phyloP scores from a whole-genome alignment of 805 yeast genomes.

The Yamadazyma kitorensis region DNA sequence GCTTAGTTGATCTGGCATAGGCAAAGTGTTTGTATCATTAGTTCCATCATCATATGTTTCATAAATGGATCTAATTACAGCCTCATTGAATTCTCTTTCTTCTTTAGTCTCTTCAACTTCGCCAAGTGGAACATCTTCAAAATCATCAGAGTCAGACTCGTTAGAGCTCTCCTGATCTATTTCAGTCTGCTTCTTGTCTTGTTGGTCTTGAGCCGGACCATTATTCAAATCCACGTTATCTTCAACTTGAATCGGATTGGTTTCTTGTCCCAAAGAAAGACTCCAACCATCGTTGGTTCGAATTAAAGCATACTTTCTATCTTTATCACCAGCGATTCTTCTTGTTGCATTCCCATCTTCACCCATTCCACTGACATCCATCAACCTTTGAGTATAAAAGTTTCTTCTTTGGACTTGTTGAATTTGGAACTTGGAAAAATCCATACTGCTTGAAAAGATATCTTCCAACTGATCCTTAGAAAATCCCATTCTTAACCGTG shows the following conservation, averaged over 20 bases:
- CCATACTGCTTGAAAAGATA: constrained; percentile 81
- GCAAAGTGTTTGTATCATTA: constrained; percentile 1
- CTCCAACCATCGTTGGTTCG: constrained; percentile 85
- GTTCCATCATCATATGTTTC: constrained; percentile 21
- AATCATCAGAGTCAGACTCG: constrained; percentile 26
- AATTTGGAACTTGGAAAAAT: constrained; percentile 89
- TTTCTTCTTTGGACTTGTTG: constrained; percentile 90
- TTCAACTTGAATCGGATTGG: constrained; percentile 55
- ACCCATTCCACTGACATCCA: constrained; percentile 81
- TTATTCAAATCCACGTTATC: constrained; percentile 5
- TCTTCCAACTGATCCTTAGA: constrained; percentile 81
- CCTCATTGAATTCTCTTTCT: constrained; percentile 24
- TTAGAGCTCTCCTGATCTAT: constrained; percentile 1
- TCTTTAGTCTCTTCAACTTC: constrained; percentile 23
- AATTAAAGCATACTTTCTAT: constrained; percentile 69
- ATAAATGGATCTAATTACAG: constrained; percentile 37
- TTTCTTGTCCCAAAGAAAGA: constrained; percentile 53
- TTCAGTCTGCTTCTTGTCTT: not conserved
- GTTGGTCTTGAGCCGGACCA: not conserved
- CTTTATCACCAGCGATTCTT: constrained; percentile 82
- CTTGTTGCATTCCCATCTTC: constrained; percentile 47
- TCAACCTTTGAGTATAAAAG: constrained; percentile 79
- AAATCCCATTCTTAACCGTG: constrained; percentile 93
- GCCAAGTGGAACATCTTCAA: constrained; percentile 61
- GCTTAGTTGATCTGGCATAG: constrained; percentile 24